These are phyloP conservation scores for Balansia obtecta DNA, from an alignment of 2,329 filamentous ascomycete species.

Conservation along the genomic window DNA sequence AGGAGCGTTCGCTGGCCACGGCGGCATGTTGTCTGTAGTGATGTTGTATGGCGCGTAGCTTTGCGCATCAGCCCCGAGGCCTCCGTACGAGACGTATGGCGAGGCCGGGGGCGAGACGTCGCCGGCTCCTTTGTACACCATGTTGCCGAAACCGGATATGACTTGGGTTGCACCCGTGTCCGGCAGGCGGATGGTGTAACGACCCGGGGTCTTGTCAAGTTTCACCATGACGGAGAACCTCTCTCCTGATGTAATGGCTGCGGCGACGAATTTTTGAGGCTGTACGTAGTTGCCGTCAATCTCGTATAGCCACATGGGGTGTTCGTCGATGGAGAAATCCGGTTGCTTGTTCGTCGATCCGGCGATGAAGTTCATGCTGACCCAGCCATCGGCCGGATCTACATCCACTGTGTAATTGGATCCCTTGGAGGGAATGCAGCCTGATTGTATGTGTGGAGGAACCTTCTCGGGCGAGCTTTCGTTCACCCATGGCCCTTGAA, in stretches of 20 bases:
- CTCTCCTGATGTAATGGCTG: conserved; percentile 17
- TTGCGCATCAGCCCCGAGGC: no score
- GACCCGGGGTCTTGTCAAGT: conserved; percentile 21
- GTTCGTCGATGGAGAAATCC: conserved; percentile 27
- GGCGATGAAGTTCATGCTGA: conserved; percentile 6
- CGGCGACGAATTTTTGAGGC: conserved; percentile 17
- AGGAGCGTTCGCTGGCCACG: conserved; percentile 1
- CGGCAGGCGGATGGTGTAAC: conserved; percentile 23
- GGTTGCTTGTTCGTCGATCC: conserved; percentile 4
- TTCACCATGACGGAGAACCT: conserved; percentile 28
- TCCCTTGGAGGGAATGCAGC: neutral
- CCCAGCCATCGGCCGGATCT: conserved; percentile 3
- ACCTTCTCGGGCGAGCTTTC: neutral
- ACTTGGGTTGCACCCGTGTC: conserved; percentile 12
- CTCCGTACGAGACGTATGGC: no score
- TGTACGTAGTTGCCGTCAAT: conserved; percentile 29
- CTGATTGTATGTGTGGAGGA: neutral
- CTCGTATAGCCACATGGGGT: conserved; percentile 30
- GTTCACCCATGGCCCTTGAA: conserved; percentile 3
- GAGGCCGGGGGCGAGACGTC: no score
- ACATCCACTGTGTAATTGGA: conserved; percentile 1
- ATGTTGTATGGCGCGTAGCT: no score
- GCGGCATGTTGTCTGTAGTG: neutral
- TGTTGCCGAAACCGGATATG: neutral
- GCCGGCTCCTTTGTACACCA: neutral